Evolutionary conservation across 1,284 basidiomycete genomes (phyloP), one percentile per base, ranked within the genome.

Genomic region (Rhodotorula sp.): DNA sequence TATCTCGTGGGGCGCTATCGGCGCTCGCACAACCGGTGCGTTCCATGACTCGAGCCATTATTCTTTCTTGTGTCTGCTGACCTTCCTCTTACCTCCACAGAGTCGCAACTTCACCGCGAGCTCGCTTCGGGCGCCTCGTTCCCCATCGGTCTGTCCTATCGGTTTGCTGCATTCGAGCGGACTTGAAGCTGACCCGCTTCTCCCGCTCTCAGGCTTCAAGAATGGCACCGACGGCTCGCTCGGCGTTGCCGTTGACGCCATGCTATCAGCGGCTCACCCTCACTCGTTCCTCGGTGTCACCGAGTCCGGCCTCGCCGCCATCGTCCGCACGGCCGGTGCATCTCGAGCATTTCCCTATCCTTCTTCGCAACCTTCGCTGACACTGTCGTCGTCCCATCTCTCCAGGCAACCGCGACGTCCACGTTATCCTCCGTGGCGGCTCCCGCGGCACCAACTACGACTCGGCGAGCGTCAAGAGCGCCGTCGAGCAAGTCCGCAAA

Each of bases 271-370:
- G 19, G 89, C 89, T 10, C 90, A 93, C 80, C 91, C 93, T 27
- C 95, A 99, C 82, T 90, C 91, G 64, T 99, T 99, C 85, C 92
- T 99, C 87, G 94, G 94, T 78, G 94, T 99, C 73, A 97, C 94
- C 62, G 90, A 92, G 79, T 90, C 95, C 72, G 94, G 86, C 57
- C 87, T 97, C 66, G 94, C 94, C 27, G 86, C 93, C 48, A 99
- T 99, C 80, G 95, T 98, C 79, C 92, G 93, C 82, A 98, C 95
- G 8, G 84, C 88, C 66, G 95, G 94, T 17, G 94, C 96, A 84
- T 79, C 17, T 24, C 29, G 8, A 47, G 34, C 24, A 4, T 27
- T 8, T 6, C 24, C 29, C 17, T 30, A 48, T 6, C 39, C 5
- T 36, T 17, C 27, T 47, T 29, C 4, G 3, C 22, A 17, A 10